Evolutionary conservation across 2,329 filamentous ascomycete genomes (phyloP), one percentile per base, ranked within the genome.

Genomic region (Ophiostoma sp.): DNA sequence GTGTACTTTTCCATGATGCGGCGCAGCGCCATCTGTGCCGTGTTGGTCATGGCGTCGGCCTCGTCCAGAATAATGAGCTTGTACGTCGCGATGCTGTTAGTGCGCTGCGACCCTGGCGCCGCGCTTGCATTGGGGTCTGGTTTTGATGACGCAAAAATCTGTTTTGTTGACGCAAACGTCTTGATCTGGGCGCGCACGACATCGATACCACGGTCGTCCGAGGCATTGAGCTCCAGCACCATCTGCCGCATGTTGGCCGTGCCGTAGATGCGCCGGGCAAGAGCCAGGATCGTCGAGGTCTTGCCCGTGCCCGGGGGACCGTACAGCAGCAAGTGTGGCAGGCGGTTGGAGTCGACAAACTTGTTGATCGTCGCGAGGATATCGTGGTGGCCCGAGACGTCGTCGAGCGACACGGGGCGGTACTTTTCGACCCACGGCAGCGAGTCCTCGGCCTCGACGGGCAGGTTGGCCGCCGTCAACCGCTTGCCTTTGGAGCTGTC

Each of bases 1-100:
- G 95, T 99, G 81, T 99, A 99, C 80, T 97, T 97, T 77, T 99
- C 95, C 95, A 99, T 99, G 76, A 99, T 98, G 64, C 95, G 84
- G 71, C 95, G 87, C 68, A 99, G 82, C 0, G 95, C 95, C 94
- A 99, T 99, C 79, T 99, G 95, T 5, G 95, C 95, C 0, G 94
- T 96, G 67, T 92, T 90, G n/a, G 95, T 99, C 95, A 99, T 99
- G 67, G 95, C 95, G 77, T 99, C 95, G n/a, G 95, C 95, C 81
- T 99, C 95, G 78, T 99, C 95, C 4, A 99, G 86, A 68, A 99
- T 92, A 76, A 99, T 98, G 73, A 99, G 87, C 81, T 99, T 99
- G 83, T 90, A 99, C 3, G 86, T 86, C 0, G 91, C 92, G 40
- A 94, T 79, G 12, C 84, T 79, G 44, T 80, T 75, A 36, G 77